A percentile compares a stretch with the other conserved stretches of the same genome.
These are phyloP conservation scores for Lanmaoa rubissima DNA, from an alignment of 768 basidiomycete species.

Conservation along the genomic window DNA sequence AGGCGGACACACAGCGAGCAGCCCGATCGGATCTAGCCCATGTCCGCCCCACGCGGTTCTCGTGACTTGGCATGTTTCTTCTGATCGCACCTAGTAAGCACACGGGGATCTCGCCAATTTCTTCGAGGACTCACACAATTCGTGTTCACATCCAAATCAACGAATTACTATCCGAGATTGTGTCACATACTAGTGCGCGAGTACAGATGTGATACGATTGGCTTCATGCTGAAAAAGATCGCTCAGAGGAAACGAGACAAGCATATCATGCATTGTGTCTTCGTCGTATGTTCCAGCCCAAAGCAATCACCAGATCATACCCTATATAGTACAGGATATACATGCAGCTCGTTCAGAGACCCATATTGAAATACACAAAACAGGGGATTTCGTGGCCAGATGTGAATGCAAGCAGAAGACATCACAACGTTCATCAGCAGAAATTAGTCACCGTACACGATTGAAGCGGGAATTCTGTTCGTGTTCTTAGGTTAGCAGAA, in stretches of 20 bases:
- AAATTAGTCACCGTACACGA: slow-evolving; percentile 21
- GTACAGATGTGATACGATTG: neutral
- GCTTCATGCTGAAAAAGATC: neutral
- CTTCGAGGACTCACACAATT: neutral
- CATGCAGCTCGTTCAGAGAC: neutral
- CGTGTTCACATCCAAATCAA: neutral
- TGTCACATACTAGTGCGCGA: neutral
- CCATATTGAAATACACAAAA: neutral
- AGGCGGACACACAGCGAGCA: slow-evolving; percentile 10
- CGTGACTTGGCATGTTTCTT: neutral
- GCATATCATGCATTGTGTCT: neutral
- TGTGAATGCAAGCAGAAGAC: too few species aligned
- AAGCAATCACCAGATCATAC: neutral
- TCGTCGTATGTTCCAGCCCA: neutral
- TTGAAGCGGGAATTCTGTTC: slow-evolving; percentile 20
- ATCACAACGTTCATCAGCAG: neutral
- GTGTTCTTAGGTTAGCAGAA: neutral
- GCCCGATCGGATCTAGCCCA: slow-evolving; percentile 9
- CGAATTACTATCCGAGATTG: neutral
- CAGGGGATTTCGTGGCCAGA: neutral
- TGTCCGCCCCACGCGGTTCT: slow-evolving; percentile 6
- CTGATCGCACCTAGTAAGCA: neutral
- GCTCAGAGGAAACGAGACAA: neutral
- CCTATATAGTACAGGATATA: too few species aligned
- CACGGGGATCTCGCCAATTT: neutral